Evolutionary conservation across 2,329 filamentous ascomycete species (phyloP).

Genomic region (Dothideomycetes sp.): DNA sequence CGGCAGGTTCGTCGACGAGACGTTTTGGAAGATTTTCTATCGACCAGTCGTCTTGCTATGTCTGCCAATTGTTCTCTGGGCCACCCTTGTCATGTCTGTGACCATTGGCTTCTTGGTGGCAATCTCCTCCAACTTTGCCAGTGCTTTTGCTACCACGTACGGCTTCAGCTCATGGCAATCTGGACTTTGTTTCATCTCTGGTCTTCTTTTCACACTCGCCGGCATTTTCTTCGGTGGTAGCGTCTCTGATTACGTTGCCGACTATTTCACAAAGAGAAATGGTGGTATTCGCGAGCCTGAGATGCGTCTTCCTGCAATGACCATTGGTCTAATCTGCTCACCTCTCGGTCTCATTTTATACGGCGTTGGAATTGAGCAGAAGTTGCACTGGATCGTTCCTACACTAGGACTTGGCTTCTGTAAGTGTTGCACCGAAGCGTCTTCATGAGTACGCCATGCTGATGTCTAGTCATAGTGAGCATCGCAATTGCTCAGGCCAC

Average conservation of each 20-base stretch:
- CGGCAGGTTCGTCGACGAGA: conserved; percentile 34
- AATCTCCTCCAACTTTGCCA: conserved; percentile 20
- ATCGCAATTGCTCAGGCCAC: conserved; percentile 46
- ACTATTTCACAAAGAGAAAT: conserved; percentile 18
- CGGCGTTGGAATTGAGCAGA: conserved; percentile 20
- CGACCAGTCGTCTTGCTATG: conserved; percentile 37
- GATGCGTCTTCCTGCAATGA: conserved; percentile 23
- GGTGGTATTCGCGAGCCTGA: conserved; percentile 24
- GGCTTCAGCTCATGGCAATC: conserved; percentile 22
- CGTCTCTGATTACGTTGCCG: conserved; percentile 21
- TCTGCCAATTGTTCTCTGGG: conserved; percentile 45
- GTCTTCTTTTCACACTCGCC: conserved; percentile 36
- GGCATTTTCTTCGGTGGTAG: conserved; percentile 42
- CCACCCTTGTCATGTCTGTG: conserved; percentile 41
- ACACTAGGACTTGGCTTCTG: conserved; percentile 43
- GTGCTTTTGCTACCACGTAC: conserved; percentile 17
- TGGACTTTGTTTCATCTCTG: conserved; percentile 41
- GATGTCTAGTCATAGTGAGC: conserved; percentile 29
- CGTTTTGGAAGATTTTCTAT: conserved; percentile 35
- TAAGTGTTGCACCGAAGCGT: conserved; percentile 24
- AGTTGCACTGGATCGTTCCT: conserved; percentile 40
- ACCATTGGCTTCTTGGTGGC: conserved; percentile 43
- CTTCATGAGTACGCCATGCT: conserved; percentile 1
- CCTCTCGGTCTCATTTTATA: conserved; percentile 22
- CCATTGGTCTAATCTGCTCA: conserved; percentile 16